A percentile compares a stretch with the other conserved stretches of the same genome.
These are phyloP conservation scores for Scutellaria barbata DNA, from an alignment of 257 asterid genomes.

Conservation along the genomic window DNA sequence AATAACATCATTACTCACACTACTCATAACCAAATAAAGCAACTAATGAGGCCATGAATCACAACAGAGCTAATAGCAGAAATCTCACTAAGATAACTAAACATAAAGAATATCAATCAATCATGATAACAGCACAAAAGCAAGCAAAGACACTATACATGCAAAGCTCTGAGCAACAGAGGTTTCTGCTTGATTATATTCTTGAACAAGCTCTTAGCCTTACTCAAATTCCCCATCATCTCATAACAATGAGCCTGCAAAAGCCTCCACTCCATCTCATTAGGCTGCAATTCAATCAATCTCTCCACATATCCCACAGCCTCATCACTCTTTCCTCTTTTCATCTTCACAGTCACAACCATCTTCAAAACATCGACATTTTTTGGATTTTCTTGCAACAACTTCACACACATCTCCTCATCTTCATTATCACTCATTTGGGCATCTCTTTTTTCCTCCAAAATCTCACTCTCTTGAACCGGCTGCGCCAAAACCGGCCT, in stretches of 20 bases:
- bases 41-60: background rate
- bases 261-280: slow-evolving; percentile 91
- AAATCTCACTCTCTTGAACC: slow-evolving; percentile 51
- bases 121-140: slow-evolving; percentile 1
- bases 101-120: background rate
- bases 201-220: slow-evolving; percentile 78
- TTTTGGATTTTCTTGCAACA: slow-evolving; percentile 61
- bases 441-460: slow-evolving; percentile 43
- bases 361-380: slow-evolving; percentile 64
- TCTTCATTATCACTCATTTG: slow-evolving; percentile 41
- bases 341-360: slow-evolving; percentile 79
- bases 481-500: slow-evolving; percentile 60
- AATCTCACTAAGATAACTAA: background rate
- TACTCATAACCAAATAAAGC: background rate
- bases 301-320: slow-evolving; percentile 75
- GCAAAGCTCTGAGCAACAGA: slow-evolving; percentile 88
- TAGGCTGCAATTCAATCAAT: slow-evolving; percentile 70
- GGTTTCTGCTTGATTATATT: slow-evolving; percentile 76
- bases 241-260: slow-evolving; percentile 91
- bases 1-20: slow-evolving; percentile 23
- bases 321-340: slow-evolving; percentile 69
- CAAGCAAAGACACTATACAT: slow-evolving; percentile 54
- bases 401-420: slow-evolving; percentile 64
- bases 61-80: background rate
- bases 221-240: slow-evolving; percentile 75